phyloP scores from a whole-genome alignment of 345 rosid species.

The Hibiscus mutabilis region DNA sequence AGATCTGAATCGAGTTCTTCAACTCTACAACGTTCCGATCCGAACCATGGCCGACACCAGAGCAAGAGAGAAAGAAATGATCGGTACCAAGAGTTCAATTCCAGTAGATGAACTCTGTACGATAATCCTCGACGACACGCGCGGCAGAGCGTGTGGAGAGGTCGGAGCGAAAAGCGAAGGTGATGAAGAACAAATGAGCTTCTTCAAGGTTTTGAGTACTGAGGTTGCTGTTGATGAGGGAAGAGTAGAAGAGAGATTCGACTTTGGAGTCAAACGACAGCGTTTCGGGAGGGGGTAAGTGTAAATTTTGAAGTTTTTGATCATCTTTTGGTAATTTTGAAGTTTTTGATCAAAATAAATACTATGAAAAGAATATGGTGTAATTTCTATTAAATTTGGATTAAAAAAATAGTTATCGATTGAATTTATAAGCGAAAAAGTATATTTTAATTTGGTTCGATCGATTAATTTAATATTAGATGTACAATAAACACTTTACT shows the following conservation, averaged over 20 bases:
- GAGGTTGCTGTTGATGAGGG: constrained; percentile 35
- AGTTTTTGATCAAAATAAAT: no score
- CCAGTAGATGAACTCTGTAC: constrained; percentile 42
- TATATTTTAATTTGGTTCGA: no score
- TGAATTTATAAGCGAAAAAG: no score
- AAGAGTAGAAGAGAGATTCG: constrained; percentile 38
- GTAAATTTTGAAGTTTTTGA: constrained; percentile 39
- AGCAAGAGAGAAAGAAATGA: constrained; percentile 39
- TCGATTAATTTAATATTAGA: no score
- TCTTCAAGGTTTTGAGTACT: constrained; percentile 34
- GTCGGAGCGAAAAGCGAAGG: constrained; percentile 25
- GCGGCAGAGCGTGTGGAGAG: constrained; percentile 32
- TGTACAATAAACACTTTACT: no score
- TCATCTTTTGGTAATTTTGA: constrained; percentile 38
- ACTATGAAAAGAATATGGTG: no score
- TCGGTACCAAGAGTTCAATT: constrained; percentile 63
- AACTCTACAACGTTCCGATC: constrained; percentile 49
- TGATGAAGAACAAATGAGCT: constrained; percentile 54
- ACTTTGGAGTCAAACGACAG: constrained; percentile 22
- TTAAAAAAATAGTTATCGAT: no score
- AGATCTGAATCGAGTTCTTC: constrained; percentile 50
- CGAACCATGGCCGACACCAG: constrained; percentile 31
- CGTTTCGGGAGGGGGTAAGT: constrained; percentile 24
- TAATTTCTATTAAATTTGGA: no score
- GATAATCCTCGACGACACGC: constrained; percentile 24